Conservation (phyloP, 2,329 filamentous ascomycete genomes). For the Tolypocladium tropicale region DNA sequence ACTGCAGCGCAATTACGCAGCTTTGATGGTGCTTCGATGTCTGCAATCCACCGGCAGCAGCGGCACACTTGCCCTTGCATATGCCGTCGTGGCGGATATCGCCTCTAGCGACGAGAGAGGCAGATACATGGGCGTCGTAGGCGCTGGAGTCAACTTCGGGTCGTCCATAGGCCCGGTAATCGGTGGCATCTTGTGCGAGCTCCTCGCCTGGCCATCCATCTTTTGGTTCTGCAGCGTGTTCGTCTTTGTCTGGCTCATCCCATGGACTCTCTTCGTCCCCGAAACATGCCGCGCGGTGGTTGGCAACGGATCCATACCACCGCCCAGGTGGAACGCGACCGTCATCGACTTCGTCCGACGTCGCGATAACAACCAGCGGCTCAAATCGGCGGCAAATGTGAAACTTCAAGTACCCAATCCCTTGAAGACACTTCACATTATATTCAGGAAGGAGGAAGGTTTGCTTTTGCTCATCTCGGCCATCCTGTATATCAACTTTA, state of each 20-base stretch:
- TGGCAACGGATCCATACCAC: slow-evolving; percentile 50
- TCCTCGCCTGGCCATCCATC: slow-evolving; percentile 55
- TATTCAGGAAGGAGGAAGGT: slow-evolving; percentile 48
- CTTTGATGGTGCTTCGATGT: slow-evolving; percentile 50
- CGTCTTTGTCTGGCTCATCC: slow-evolving; percentile 37
- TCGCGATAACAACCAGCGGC: slow-evolving; percentile 21
- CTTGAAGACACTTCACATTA: slow-evolving; percentile 40
- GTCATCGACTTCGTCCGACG: slow-evolving; percentile 36
- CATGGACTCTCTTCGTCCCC: slow-evolving; percentile 46
- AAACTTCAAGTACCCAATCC: slow-evolving; percentile 47
- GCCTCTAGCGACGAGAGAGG: slow-evolving; percentile 60
- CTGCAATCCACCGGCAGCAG: slow-evolving; percentile 55
- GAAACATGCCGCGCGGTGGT: slow-evolving; percentile 51
- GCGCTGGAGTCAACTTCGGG: slow-evolving; percentile 45
- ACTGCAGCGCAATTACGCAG: slow-evolving; percentile 44
- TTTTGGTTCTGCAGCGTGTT: slow-evolving; percentile 60
- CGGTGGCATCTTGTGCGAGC: slow-evolving; percentile 53
- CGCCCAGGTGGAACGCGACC: slow-evolving; percentile 48
- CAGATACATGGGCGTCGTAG: slow-evolving; percentile 60
- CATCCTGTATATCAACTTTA: slow-evolving; percentile 46
- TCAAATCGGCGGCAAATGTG: slow-evolving; percentile 22
- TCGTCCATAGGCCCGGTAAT: slow-evolving; percentile 48
- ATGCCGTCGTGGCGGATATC: slow-evolving; percentile 63
- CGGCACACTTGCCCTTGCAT: slow-evolving; percentile 60
- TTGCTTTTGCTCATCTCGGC: slow-evolving; percentile 42